Base-by-base conservation (phyloP, 2,329 filamentous ascomycete species). In the Colletotrichum salicis region DNA sequence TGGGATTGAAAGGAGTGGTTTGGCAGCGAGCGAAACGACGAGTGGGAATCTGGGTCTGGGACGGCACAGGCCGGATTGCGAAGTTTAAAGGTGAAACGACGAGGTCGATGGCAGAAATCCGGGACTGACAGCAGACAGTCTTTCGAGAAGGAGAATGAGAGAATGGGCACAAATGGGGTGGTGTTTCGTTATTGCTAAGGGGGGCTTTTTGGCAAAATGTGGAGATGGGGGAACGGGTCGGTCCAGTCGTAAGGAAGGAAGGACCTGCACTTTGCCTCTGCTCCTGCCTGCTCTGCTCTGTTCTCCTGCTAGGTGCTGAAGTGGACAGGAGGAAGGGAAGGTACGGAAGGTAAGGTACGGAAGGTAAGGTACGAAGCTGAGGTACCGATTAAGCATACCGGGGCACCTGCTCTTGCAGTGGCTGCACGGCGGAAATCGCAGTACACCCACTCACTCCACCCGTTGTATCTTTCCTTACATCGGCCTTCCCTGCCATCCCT, bases 41-140 rank as follows among this genome's bases (percentile, higher is more conserved):
- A 48, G 70, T 70, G 65, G 70, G 59, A 71, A 64, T 64, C 65
- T 71, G 59, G 70, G 60, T 64, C 65, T 71, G 59, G 70, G 65
- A 71, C 70, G 65, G 70, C 70, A 72, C 66, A 72, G 70, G 70
- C 70, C 70, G 70, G 65, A 70, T 70, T 69, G 65, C 70, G 70
- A 71, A 71, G 65, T 69, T 71, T 71, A 65, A 72, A 72, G 52
- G 67, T 72, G 70, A 72, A 72, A 72, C 70, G 70, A 72, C 57
- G 66, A 72, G 67, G 67, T 71, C 58, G 66, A 72, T 67, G 67
- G 70, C 58, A 72, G 67, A 61, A 72, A 72, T 70, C 67, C 67
- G 70, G 67, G 70, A 72, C 66, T 71, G 67, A 63, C 67, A 71
- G 67, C 67, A 72, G 70, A 69, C 70, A 60, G 70, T 71, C 70